phyloP scores from a whole-genome alignment of 1,139 yeast species.

The Taphrina communis region DNA sequence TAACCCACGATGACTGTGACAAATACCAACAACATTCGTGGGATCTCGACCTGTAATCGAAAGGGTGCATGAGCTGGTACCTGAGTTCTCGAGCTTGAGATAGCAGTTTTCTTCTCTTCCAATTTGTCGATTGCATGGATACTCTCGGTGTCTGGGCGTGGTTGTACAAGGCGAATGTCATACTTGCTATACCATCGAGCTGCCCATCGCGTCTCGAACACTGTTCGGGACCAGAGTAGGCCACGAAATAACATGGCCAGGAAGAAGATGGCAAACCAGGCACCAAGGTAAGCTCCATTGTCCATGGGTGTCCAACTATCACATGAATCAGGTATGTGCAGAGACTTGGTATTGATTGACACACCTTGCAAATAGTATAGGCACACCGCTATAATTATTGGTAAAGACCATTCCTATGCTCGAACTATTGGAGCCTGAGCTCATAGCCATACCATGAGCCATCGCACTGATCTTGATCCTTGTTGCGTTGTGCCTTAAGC shows the following conservation, averaged over 20 bases:
- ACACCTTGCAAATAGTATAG: slow-evolving; percentile 15
- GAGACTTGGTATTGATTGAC: background rate
- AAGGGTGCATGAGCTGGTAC: background rate
- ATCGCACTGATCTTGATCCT: background rate
- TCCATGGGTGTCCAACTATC: slow-evolving; percentile 13
- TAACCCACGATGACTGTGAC: slow-evolving; percentile 19
- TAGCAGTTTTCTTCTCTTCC: background rate
- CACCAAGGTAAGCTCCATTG: slow-evolving; percentile 22
- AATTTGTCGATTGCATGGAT: background rate
- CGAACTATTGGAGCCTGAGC: slow-evolving; percentile 4
- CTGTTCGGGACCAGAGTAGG: slow-evolving; percentile 8
- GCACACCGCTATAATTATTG: slow-evolving; percentile 5
- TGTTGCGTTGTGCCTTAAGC: background rate
- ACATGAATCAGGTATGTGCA: background rate
- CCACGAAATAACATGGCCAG: slow-evolving; percentile 13
- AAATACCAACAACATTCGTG: slow-evolving; percentile 23
- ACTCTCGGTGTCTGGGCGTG: background rate
- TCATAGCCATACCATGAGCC: slow-evolving; percentile 12
- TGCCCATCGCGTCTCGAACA: slow-evolving; percentile 25
- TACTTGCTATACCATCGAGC: slow-evolving; percentile 16
- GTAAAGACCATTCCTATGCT: slow-evolving; percentile 23
- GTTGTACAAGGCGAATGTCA: background rate
- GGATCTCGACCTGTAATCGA: slow-evolving; percentile 18
- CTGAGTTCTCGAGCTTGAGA: background rate
- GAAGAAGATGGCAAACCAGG: slow-evolving; percentile 26